phyloP scores from a whole-genome alignment of 352 stramenopile genomes.

The Globisporangium viniferum region DNA sequence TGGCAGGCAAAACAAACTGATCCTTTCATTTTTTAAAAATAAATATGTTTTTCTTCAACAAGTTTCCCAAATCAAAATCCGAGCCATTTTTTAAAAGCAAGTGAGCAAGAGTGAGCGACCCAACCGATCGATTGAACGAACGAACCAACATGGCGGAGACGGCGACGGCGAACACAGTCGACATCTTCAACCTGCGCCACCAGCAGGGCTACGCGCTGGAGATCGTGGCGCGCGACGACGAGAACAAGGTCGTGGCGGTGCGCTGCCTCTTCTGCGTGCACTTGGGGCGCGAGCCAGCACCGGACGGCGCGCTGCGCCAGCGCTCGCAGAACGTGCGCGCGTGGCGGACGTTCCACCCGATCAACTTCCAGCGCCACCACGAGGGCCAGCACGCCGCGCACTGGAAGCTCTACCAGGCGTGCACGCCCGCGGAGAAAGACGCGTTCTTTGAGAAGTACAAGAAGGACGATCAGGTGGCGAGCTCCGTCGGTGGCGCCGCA shows the following conservation, averaged over 20 bases:
- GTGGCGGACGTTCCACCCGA: neutral
- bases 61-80: too few relatives aligned
- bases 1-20: too few relatives aligned
- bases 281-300: neutral
- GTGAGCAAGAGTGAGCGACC: too few relatives aligned
- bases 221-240: neutral
- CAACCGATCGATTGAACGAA: neutral
- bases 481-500: too few relatives aligned
- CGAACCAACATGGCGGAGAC: neutral
- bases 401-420: neutral
- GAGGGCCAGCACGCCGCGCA: neutral
- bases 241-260: neutral
- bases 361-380: constrained; percentile 1
- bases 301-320: neutral
- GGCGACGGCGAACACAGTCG: neutral
- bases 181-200: neutral
- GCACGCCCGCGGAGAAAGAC: neutral
- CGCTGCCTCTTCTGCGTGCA: constrained; percentile 1
- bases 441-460: neutral
- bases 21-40: too few relatives aligned
- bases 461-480: neutral
- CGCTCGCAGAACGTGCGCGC: neutral
- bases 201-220: neutral
- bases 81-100: too few relatives aligned
- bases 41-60: too few relatives aligned